Percentiles rank a stretch among this genome's conserved stretches.
phyloP scores from a whole-genome alignment of 352 stramenopile genomes.

The Pythium guiyangense region DNA sequence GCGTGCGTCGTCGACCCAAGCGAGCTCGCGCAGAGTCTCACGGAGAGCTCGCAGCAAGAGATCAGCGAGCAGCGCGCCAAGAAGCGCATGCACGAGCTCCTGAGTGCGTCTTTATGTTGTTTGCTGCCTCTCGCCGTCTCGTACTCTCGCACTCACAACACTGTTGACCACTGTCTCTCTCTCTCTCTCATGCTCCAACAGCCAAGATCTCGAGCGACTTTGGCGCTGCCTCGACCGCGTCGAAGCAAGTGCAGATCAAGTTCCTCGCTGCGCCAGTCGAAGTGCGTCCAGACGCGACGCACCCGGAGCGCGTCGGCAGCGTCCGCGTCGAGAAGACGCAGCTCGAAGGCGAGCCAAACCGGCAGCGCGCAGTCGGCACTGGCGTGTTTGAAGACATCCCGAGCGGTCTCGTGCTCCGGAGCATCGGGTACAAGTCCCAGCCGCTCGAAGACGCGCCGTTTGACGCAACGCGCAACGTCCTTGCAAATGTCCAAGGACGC shows the following conservation, averaged over 20 bases:
- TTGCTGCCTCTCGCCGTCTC: too few relatives aligned
- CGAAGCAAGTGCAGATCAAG: slow-evolving; percentile 76
- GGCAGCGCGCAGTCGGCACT: slow-evolving; percentile 83
- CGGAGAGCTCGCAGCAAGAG: slow-evolving; percentile 79
- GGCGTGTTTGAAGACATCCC: slow-evolving; percentile 84
- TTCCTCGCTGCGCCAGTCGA: slow-evolving; percentile 89
- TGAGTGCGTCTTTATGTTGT: slow-evolving; percentile 21
- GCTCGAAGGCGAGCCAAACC: slow-evolving; percentile 80
- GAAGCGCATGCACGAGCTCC: slow-evolving; percentile 83
- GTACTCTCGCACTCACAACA: background rate
- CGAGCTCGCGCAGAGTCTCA: slow-evolving; percentile 89
- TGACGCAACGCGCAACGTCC: slow-evolving; percentile 58
- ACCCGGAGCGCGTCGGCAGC: slow-evolving; percentile 41
- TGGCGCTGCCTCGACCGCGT: slow-evolving; percentile 14
- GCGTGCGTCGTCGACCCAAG: slow-evolving; percentile 84
- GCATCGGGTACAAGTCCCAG: slow-evolving; percentile 91
- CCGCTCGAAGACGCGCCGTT: slow-evolving; percentile 79
- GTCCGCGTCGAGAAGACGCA: slow-evolving; percentile 88
- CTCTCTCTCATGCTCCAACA: slow-evolving; percentile 1
- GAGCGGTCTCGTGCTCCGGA: slow-evolving; percentile 73
- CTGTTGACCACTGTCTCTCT: background rate
- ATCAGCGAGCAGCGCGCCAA: slow-evolving; percentile 76
- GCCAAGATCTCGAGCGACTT: slow-evolving; percentile 47
- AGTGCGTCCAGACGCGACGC: slow-evolving; percentile 50
- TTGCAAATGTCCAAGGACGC: slow-evolving; percentile 58